Evolutionary conservation across 1,284 basidiomycete species (phyloP).

Genomic region (Hemileia vastatrix): DNA sequence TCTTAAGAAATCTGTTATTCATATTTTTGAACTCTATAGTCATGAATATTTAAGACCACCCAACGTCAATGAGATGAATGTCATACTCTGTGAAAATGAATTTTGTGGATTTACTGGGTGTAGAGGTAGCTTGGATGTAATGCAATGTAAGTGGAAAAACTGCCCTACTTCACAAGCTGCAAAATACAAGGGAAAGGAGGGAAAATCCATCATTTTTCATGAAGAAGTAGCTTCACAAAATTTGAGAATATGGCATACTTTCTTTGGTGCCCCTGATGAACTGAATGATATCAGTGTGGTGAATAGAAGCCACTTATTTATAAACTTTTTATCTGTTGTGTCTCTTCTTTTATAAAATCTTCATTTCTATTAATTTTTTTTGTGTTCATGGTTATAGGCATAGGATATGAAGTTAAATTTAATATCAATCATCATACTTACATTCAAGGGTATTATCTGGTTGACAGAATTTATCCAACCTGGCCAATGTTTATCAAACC

Average conservation of each 20-base stretch:
- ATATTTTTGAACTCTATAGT: too few relatives aligned
- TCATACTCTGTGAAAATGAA: background rate
- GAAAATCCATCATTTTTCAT: background rate
- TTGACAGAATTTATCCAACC: too few relatives aligned
- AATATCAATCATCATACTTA: too few relatives aligned
- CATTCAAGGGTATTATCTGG: too few relatives aligned
- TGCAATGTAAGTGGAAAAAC: background rate
- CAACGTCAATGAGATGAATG: background rate
- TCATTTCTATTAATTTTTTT: too few relatives aligned
- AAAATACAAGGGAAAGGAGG: background rate
- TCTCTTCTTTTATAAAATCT: too few relatives aligned
- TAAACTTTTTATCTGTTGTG: too few relatives aligned
- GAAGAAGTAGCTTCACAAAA: background rate
- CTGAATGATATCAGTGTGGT: constrained; percentile 3
- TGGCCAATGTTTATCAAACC: too few relatives aligned
- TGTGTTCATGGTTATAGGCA: too few relatives aligned
- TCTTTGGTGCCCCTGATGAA: background rate
- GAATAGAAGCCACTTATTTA: background rate
- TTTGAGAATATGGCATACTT: constrained; percentile 5
- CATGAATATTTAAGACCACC: too few relatives aligned
- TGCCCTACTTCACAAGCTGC: background rate
- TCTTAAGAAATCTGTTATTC: too few relatives aligned
- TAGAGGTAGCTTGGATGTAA: background rate
- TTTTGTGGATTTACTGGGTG: background rate
- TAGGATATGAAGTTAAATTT: too few relatives aligned